A percentile compares a stretch with the other conserved stretches of the same genome.
These are phyloP conservation scores for Neurospora sp. DNA, from an alignment of 495 filamentous ascomycete genomes.

Conservation along the genomic window DNA sequence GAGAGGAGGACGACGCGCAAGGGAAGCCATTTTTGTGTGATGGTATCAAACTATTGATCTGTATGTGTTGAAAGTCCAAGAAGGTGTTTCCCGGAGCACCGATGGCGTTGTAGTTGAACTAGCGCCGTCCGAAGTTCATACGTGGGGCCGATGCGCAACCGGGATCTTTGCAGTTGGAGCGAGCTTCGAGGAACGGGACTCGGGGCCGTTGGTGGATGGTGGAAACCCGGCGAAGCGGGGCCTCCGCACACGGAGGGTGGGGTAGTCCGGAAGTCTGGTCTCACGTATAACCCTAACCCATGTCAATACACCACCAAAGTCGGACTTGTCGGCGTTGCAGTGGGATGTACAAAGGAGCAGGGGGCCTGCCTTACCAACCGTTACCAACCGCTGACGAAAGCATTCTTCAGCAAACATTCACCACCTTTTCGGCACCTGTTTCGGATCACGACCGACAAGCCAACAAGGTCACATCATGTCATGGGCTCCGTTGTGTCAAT, in stretches of 20 bases:
- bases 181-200: neutral
- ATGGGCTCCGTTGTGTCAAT: neutral
- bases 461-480: neutral
- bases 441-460: neutral
- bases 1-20: constrained; percentile 31
- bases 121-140: neutral
- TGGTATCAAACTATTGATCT: neutral
- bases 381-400: neutral
- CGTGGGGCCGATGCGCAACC: neutral
- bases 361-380: neutral
- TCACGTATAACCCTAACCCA: neutral
- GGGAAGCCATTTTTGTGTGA: constrained; percentile 18
- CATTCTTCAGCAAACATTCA: neutral
- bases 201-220: neutral
- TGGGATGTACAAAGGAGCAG: neutral
- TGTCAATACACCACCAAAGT: neutral
- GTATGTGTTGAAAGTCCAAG: neutral
- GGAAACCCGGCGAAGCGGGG: neutral
- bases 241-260: neutral
- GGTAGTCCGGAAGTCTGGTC: neutral
- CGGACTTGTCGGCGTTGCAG: neutral
- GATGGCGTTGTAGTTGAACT: neutral
- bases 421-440: neutral
- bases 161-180: neutral
- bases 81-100: neutral